phyloP scores from a whole-genome alignment of 208 protist species.

The Tritrichomonas musculus region DNA sequence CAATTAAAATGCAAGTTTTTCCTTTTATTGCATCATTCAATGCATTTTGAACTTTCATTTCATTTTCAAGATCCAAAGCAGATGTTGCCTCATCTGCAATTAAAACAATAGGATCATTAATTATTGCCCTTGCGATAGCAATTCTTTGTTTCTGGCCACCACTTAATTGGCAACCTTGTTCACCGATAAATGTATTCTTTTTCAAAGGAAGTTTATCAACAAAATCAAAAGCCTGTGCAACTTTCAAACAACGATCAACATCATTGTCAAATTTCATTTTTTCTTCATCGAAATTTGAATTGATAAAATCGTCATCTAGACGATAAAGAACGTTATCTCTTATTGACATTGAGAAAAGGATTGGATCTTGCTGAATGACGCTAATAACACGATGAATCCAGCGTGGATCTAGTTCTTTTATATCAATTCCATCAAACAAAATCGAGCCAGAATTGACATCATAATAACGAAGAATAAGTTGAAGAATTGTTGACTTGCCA shows the following conservation, averaged over 20 bases:
- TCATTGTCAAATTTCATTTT: neutral
- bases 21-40: neutral
- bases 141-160: too few species aligned
- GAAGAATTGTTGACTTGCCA: neutral
- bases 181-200: neutral
- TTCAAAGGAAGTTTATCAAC: neutral
- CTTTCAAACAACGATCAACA: neutral
- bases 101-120: neutral
- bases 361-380: neutral
- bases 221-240: neutral
- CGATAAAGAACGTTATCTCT: neutral
- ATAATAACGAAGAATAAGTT: neutral
- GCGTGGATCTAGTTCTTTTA: neutral
- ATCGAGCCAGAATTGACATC: neutral
- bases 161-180: neutral
- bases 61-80: neutral
- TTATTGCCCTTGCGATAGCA: neutral
- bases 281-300: too few species aligned
- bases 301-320: too few species aligned
- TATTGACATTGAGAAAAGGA: neutral
- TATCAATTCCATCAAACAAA: neutral
- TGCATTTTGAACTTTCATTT: neutral
- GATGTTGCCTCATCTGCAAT: neutral
- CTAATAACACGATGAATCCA: neutral
- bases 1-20: neutral